Percentiles rank a stretch among this genome's conserved stretches.
These are phyloP conservation scores for Insectozyma bohioensis DNA, from an alignment of 1,139 yeast species.

Conservation along the genomic window DNA sequence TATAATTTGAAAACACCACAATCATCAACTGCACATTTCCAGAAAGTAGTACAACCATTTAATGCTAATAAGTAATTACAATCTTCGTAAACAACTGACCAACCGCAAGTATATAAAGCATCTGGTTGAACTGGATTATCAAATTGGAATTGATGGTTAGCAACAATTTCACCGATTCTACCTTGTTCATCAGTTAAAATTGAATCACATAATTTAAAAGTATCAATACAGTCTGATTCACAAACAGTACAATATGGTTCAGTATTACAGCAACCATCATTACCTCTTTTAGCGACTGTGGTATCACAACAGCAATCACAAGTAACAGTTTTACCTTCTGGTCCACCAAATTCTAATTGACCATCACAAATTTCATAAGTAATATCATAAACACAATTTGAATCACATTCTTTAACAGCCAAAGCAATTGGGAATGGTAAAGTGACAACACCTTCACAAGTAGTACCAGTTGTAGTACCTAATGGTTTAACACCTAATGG, in stretches of 20 bases:
- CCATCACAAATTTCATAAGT: too few species aligned
- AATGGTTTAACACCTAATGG: too few species aligned
- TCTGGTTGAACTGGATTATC: slow-evolving; percentile 89
- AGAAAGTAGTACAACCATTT: slow-evolving; percentile 9
- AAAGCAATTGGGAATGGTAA: too few species aligned
- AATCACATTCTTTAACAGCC: too few species aligned
- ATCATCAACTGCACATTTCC: slow-evolving; percentile 46
- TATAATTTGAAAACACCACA: slow-evolving; percentile 15
- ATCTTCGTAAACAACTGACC: slow-evolving; percentile 40
- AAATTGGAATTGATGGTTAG: slow-evolving; percentile 85
- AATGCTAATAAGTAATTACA: slow-evolving; percentile 23
- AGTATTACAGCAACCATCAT: too few species aligned
- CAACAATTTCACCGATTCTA: slow-evolving; percentile 79
- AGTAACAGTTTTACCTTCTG: too few species aligned
- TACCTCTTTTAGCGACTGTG: too few species aligned
- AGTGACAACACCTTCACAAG: too few species aligned
- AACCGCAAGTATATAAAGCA: slow-evolving; percentile 81
- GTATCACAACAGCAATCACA: too few species aligned
- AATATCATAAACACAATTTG: too few species aligned
- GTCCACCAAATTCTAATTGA: too few species aligned
- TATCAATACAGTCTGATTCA: slow-evolving; percentile 1
- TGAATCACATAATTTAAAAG: slow-evolving; percentile 53
- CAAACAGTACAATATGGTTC: slow-evolving; percentile 2
- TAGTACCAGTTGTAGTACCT: too few species aligned
- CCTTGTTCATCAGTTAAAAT: slow-evolving; percentile 60